Evolutionary conservation across 2,329 filamentous ascomycete genomes (phyloP).

Genomic region (Cercospora sp.): DNA sequence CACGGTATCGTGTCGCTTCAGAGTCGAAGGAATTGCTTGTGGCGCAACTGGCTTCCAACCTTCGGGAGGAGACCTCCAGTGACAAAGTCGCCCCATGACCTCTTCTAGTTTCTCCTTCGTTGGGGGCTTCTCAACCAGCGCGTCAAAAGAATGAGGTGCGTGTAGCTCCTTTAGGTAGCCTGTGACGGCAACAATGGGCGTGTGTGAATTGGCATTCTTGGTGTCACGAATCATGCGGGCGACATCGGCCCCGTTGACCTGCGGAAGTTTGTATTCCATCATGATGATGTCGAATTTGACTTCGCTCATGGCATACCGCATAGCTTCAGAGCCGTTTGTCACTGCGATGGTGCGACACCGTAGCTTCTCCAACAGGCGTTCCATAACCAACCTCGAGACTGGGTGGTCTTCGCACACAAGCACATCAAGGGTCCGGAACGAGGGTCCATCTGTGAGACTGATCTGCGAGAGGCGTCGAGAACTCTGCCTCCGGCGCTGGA

Average conservation of each 20-base stretch:
- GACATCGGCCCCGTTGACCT: slow-evolving; percentile 92
- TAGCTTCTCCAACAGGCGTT: slow-evolving; percentile 91
- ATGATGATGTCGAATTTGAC: slow-evolving; percentile 99
- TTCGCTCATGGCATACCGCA: slow-evolving; percentile 91
- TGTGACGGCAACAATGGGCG: slow-evolving; percentile 93
- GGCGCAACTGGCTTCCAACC: slow-evolving; percentile 51
- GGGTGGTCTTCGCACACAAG: slow-evolving; percentile 97
- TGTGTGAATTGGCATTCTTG: slow-evolving; percentile 90
- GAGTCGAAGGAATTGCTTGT: slow-evolving; percentile 59
- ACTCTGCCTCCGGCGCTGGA: slow-evolving; percentile 91
- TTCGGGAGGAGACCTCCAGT: slow-evolving; percentile 81
- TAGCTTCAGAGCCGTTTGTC: slow-evolving; percentile 84
- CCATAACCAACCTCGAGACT: slow-evolving; percentile 97
- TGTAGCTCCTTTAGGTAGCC: slow-evolving; percentile 97
- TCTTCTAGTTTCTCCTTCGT: slow-evolving; percentile 89
- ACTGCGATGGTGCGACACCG: slow-evolving; percentile 93
- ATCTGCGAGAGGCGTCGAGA: slow-evolving; percentile 93
- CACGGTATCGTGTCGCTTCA: slow-evolving; percentile 62
- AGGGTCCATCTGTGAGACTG: slow-evolving; percentile 76
- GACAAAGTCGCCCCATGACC: slow-evolving; percentile 81
- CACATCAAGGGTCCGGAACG: slow-evolving; percentile 88
- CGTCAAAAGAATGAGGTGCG: slow-evolving; percentile 93
- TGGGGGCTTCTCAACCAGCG: slow-evolving; percentile 92
- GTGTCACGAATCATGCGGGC: slow-evolving; percentile 97
- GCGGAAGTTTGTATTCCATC: slow-evolving; percentile 92